A percentile compares a stretch with the other conserved stretches of the same genome.
These are phyloP conservation scores for Blastobotrys arbuscula DNA, from an alignment of 1,139 yeast genomes.

Conservation along the genomic window DNA sequence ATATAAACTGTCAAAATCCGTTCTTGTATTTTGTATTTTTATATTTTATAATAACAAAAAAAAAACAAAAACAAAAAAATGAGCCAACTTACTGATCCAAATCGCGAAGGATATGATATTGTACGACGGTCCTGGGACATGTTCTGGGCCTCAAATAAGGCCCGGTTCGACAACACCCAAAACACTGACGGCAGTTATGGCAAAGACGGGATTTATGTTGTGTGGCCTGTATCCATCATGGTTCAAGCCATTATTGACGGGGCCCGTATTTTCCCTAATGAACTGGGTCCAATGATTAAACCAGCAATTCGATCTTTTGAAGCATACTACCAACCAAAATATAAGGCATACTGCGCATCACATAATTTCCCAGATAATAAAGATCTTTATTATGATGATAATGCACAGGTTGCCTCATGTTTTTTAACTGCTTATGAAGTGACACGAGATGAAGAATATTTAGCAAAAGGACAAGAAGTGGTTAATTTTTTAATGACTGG, in stretches of 20 bases:
- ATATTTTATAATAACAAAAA: constrained; percentile 5
- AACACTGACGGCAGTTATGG: constrained; percentile 44
- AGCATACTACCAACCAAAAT: constrained; percentile 47
- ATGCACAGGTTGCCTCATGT: constrained; percentile 69
- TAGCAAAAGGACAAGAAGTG: constrained; percentile 55
- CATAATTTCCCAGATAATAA: constrained; percentile 50
- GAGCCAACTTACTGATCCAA: constrained; percentile 21
- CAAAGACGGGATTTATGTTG: constrained; percentile 50
- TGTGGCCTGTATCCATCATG: constrained; percentile 67
- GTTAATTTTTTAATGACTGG: constrained; percentile 64
- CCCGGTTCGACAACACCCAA: constrained; percentile 24
- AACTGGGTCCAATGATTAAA: constrained; percentile 50
- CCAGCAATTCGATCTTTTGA: constrained; percentile 50
- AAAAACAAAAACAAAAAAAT: constrained; percentile 1
- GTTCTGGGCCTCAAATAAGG: constrained; percentile 27
- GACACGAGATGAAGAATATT: constrained; percentile 48
- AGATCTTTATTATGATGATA: constrained; percentile 70
- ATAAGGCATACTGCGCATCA: constrained; percentile 55
- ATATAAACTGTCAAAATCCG: too few relatives aligned
- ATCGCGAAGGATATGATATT: constrained; percentile 25
- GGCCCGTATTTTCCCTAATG: constrained; percentile 52
- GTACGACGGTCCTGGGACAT: constrained; percentile 20
- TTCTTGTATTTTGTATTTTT: constrained; percentile 15
- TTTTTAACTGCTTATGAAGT: constrained; percentile 65
- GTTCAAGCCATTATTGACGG: constrained; percentile 60